Conservation (phyloP, 805 yeast genomes). For the Barnettozyma siamensis region DNA sequence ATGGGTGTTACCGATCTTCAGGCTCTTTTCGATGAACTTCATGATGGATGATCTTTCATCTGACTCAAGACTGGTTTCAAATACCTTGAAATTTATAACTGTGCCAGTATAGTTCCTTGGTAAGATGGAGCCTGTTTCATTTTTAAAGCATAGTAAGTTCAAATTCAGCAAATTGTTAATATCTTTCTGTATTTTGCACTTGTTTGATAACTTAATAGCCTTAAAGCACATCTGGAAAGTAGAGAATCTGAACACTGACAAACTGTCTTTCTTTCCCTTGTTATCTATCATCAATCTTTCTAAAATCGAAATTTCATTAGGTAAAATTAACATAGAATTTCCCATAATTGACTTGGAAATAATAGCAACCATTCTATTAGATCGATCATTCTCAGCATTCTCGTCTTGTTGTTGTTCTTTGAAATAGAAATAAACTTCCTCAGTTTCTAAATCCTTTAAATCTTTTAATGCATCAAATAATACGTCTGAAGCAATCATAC, state of each 20-base stretch:
- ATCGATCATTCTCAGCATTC: constrained; percentile 23
- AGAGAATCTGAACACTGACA: constrained; percentile 37
- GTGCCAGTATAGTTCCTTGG: constrained; percentile 37
- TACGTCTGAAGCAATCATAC: constrained; percentile 47
- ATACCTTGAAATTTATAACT: constrained; percentile 32
- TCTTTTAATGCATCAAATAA: constrained; percentile 51
- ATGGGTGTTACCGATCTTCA: too few relatives aligned
- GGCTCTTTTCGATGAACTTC: constrained; percentile 7
- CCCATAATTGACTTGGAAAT: constrained; percentile 75
- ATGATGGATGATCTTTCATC: constrained; percentile 4
- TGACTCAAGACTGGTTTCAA: constrained; percentile 20
- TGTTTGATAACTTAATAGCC: constrained; percentile 44
- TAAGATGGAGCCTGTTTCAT: constrained; percentile 13
- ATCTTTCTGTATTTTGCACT: constrained; percentile 53
- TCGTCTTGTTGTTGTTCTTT: constrained; percentile 12
- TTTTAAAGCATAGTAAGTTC: constrained; percentile 36
- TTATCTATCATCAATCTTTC: constrained; percentile 46
- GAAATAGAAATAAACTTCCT: constrained; percentile 40
- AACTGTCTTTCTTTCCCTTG: not conserved
- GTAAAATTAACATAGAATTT: constrained; percentile 57
- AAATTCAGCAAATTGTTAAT: constrained; percentile 33
- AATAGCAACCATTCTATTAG: constrained; percentile 32
- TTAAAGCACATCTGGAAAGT: constrained; percentile 42
- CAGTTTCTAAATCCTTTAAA: constrained; percentile 47
- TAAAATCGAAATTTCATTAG: constrained; percentile 54